phyloP scores from a whole-genome alignment of 345 rosid genomes.

The Geranium rotundifolium region DNA sequence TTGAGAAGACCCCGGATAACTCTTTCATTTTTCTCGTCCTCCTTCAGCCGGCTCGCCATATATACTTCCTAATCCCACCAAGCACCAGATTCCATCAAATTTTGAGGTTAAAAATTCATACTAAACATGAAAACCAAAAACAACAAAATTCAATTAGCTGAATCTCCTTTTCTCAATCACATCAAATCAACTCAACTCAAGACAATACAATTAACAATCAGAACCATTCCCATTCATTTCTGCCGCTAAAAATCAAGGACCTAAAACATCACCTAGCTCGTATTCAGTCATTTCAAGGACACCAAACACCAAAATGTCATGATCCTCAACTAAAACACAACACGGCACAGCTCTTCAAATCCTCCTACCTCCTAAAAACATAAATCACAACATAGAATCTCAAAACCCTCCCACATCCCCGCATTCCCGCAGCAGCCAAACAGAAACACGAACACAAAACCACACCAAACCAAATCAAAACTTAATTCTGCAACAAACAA shows the following conservation, averaged over 20 bases:
- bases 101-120: background rate
- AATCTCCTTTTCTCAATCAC: background rate
- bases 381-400: background rate
- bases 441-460: background rate
- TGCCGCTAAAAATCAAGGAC: background rate
- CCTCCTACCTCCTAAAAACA: background rate
- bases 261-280: background rate
- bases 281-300: background rate
- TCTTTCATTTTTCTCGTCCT: constrained; percentile 80
- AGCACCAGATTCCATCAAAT: background rate
- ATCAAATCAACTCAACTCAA: background rate
- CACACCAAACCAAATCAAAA: background rate
- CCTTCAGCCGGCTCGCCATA: constrained; percentile 68
- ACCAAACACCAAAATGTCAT: background rate
- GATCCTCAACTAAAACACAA: background rate
- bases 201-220: background rate
- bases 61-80: constrained; percentile 7
- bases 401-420: background rate
- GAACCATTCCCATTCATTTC: background rate
- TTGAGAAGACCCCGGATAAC: constrained; percentile 81
- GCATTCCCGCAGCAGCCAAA: background rate
- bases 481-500: background rate
- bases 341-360: background rate
- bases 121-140: no score
- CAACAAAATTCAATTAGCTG: background rate